phyloP scores from a whole-genome alignment of 176 grass and related monocot genomes.

The Ananas comosus region DNA sequence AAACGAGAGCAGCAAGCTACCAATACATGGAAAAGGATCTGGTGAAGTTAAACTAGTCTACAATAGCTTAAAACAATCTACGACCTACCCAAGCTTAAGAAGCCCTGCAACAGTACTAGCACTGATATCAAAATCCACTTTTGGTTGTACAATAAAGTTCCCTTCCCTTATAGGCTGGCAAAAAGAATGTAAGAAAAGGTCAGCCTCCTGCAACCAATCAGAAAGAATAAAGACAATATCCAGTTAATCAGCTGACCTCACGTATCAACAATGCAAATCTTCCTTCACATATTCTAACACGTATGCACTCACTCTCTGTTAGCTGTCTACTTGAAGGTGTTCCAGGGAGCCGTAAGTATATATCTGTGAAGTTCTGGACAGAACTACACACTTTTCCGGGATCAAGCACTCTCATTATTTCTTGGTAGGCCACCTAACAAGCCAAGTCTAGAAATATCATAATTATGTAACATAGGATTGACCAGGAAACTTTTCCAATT shows the following conservation, averaged over 20 bases:
- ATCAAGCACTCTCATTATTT: slow-evolving; percentile 77
- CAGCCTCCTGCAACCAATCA: slow-evolving; percentile 22
- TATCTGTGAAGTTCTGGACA: slow-evolving; percentile 94
- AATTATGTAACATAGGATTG: not conserved
- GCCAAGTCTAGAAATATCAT: slow-evolving; percentile 9
- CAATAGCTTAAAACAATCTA: not conserved
- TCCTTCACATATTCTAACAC: slow-evolving; percentile 99
- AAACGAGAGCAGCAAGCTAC: no score
- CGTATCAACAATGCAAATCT: slow-evolving; percentile 96
- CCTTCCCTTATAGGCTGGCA: slow-evolving; percentile 88
- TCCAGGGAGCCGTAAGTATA: slow-evolving; percentile 80
- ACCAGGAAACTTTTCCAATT: not conserved
- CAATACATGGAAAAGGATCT: no score
- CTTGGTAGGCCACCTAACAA: slow-evolving; percentile 75
- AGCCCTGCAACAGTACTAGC: slow-evolving; percentile 91
- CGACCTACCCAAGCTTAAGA: slow-evolving; percentile 89
- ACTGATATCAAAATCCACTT: slow-evolving; percentile 99
- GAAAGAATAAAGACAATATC: slow-evolving; percentile 5
- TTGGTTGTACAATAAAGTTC: slow-evolving; percentile 97
- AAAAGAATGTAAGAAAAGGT: slow-evolving; percentile 16
- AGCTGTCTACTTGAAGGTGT: slow-evolving; percentile 64
- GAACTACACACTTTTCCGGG: slow-evolving; percentile 82
- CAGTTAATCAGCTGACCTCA: slow-evolving; percentile 41
- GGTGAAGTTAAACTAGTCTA: no score
- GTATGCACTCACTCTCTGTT: slow-evolving; percentile 83